Percentiles rank a stretch among this genome's conserved stretches.
Evolutionary conservation across 306 rosid genomes (phyloP).

Genomic region (Adenanthera pavonina): DNA sequence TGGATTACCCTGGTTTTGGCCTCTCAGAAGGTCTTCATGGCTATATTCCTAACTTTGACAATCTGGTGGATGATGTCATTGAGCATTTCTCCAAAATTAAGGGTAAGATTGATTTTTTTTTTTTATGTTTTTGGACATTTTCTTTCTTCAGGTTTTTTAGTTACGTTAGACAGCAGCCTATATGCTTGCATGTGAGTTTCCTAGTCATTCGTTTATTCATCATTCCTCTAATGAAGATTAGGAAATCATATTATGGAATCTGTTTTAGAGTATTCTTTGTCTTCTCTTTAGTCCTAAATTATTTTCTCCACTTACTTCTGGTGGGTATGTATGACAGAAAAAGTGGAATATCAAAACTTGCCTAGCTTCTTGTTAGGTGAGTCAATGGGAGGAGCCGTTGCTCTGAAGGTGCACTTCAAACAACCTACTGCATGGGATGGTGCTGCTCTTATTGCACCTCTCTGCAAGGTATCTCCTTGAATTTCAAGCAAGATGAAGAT

Average conservation of each 20-base stretch:
- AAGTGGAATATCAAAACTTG: constrained; percentile 56
- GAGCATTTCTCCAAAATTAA: constrained; percentile 84
- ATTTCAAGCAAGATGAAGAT: constrained; percentile 18
- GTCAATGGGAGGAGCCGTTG: constrained; percentile 95
- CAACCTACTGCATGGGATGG: constrained; percentile 87
- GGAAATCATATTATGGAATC: background rate
- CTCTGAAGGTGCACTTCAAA: constrained; percentile 86
- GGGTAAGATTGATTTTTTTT: constrained; percentile 49
- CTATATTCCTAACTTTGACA: constrained; percentile 75
- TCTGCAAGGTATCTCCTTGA: constrained; percentile 79
- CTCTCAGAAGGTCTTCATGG: constrained; percentile 97
- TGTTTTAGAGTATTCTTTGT: background rate
- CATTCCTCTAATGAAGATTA: background rate
- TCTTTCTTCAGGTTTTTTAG: background rate
- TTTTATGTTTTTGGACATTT: background rate
- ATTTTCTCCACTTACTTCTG: background rate
- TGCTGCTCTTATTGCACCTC: constrained; percentile 88
- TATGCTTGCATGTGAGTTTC: background rate
- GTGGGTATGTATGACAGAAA: constrained; percentile 52
- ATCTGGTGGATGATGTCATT: constrained; percentile 77
- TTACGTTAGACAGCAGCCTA: background rate
- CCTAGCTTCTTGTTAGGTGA: constrained; percentile 94
- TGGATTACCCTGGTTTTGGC: constrained; percentile 98
- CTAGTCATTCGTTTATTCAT: background rate
- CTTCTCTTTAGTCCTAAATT: background rate